Conservation (phyloP, 192 early-diverging fungal species). For the Anaeromyces robustus region DNA sequence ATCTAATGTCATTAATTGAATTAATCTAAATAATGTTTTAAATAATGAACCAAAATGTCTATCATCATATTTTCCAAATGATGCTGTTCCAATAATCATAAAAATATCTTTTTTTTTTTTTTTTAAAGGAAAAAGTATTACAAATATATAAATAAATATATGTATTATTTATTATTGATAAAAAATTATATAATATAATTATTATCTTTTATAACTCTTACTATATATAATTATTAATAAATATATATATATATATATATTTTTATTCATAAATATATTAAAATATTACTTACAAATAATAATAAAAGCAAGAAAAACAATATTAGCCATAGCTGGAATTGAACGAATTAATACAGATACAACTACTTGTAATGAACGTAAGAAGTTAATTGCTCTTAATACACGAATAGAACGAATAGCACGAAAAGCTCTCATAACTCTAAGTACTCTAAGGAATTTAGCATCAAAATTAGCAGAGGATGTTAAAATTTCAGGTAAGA, state of each 20-base stretch:
- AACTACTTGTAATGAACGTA: conserved; percentile 17
- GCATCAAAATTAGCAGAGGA: conserved; percentile 7
- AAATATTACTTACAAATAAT: conserved; percentile 12
- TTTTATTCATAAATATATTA: background rate
- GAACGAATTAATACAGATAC: conserved; percentile 15
- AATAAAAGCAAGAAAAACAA: conserved; percentile 10
- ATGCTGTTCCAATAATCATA: conserved; percentile 11
- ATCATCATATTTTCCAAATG: conserved; percentile 13
- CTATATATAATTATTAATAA: background rate
- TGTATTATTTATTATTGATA: too few relatives aligned
- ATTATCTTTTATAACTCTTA: too few relatives aligned
- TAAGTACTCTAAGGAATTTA: conserved; percentile 9
- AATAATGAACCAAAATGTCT: conserved; percentile 13
- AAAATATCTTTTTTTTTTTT: conserved; percentile 11
- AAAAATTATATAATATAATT: too few relatives aligned
- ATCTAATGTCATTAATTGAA: conserved; percentile 18
- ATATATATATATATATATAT: too few relatives aligned
- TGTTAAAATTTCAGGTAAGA: conserved; percentile 8
- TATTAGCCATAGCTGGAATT: conserved; percentile 23
- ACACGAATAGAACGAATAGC: conserved; percentile 12
- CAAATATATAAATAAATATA: too few relatives aligned
- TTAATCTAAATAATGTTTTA: conserved; percentile 9
- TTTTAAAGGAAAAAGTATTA: too few relatives aligned
- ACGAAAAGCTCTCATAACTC: conserved; percentile 12
- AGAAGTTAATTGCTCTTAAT: conserved; percentile 12